Base-by-base conservation (phyloP, 805 yeast genomes). In the Cyberlindnera mississippiensis region DNA sequence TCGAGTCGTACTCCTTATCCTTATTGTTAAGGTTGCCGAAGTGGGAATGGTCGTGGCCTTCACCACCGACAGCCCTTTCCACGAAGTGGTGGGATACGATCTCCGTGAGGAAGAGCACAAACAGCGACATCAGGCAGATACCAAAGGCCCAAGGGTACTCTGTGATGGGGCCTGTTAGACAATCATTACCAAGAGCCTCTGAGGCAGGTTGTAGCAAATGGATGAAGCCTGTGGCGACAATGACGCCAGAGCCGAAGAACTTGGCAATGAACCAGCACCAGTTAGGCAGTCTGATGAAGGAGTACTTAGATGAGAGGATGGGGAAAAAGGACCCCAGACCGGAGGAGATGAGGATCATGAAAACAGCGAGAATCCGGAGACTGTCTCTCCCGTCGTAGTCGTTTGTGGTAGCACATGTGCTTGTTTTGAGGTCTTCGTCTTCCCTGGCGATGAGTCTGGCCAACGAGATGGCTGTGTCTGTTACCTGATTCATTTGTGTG, bases 181-280 rank as follows among this genome's bases (percentile, higher is more conserved):
- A 85, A 9, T 66, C 73, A 35, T 74, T 56, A 1, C 70, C 55
- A 35, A 85, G 65, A 3, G 76, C 70, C 9, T 80, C 84, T 44
- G 69, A 61, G 4, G 93, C 91, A 0, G 88, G 91, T 47, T 76
- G 71, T 44, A 85, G 62, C 45, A 85, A 65, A 64, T 85, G 95
- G 24, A 85, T 78, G 53, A 85, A 83, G 0, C 90, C 86, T 1
- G 95, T 85, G 12, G 91, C 85, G 11, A 85, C 72, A 55, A 85
- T 85, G 37, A 85, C 91, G 41, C 95, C 95, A 3, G 90, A 81
- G 46, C 95, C 95, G 57, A 85, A 85, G 62, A 73, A 84, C 55
- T 82, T 84, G 37, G 85, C 80, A 36, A 79, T 59, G 57, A 82
- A 80, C 62, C 82, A 82, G 49, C 78, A 72, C 76, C 78, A 72